phyloP scores from a whole-genome alignment of 495 filamentous ascomycete species.

The Tuber borchii region DNA sequence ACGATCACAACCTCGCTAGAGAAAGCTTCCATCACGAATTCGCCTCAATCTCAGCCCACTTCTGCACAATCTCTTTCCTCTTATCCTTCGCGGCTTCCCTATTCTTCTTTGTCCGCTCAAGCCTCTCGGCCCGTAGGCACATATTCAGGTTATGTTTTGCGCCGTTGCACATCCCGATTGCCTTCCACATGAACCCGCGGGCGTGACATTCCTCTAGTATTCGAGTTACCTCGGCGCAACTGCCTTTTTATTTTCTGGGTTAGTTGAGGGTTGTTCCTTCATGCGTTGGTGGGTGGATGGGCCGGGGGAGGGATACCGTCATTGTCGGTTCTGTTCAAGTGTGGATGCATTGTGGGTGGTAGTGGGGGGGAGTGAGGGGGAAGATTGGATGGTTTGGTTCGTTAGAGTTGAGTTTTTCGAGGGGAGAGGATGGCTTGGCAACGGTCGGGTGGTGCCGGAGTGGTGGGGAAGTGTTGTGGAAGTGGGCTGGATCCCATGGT shows the following conservation, averaged over 20 bases:
- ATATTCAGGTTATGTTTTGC: constrained; percentile 72
- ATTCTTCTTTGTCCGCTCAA: constrained; percentile 68
- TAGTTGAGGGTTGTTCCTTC: background rate
- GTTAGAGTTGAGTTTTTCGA: background rate
- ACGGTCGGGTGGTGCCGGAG: background rate
- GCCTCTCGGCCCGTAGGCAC: constrained; percentile 72
- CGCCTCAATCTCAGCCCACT: constrained; percentile 78
- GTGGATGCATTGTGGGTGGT: constrained; percentile 78
- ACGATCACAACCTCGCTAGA: constrained; percentile 8
- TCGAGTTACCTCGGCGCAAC: constrained; percentile 85
- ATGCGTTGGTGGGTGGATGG: constrained; percentile 5
- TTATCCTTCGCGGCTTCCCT: constrained; percentile 64
- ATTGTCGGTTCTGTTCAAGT: constrained; percentile 86
- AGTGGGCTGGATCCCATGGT: background rate
- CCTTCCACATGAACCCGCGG: constrained; percentile 80
- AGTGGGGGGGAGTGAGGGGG: background rate
- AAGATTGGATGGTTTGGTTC: background rate
- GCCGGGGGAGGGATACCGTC: constrained; percentile 48
- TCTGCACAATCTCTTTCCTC: constrained; percentile 59
- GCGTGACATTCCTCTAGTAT: constrained; percentile 95
- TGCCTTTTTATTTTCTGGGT: constrained; percentile 41
- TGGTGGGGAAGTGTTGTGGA: background rate
- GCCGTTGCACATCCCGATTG: constrained; percentile 80
- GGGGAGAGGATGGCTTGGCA: background rate
- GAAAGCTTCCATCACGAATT: constrained; percentile 50